phyloP scores from a whole-genome alignment of 2,329 filamentous ascomycete genomes.

The Colletotrichum sp. region DNA sequence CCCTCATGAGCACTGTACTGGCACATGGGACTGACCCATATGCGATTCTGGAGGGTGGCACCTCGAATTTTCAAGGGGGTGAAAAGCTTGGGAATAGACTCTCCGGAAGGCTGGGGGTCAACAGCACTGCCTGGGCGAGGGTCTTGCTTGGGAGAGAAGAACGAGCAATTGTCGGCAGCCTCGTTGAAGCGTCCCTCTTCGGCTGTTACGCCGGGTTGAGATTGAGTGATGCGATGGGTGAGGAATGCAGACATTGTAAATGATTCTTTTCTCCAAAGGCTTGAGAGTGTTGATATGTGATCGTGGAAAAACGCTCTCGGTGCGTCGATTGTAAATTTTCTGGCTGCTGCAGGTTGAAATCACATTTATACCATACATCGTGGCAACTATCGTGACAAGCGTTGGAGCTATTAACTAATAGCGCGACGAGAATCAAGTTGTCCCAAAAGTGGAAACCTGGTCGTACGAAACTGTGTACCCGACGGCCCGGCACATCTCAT shows the following conservation, averaged over 20 bases:
- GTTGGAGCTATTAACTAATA: background rate
- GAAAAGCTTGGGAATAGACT: slow-evolving; percentile 56
- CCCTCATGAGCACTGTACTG: slow-evolving; percentile 53
- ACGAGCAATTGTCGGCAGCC: slow-evolving; percentile 32
- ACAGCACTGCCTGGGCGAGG: slow-evolving; percentile 48
- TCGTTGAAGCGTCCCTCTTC: background rate
- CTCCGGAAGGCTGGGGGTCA: slow-evolving; percentile 38
- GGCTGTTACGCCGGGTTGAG: background rate
- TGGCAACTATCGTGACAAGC: background rate
- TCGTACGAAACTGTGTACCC: background rate
- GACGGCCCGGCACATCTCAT: background rate
- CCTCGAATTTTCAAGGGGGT: slow-evolving; percentile 50
- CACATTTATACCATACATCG: background rate
- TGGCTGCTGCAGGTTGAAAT: background rate
- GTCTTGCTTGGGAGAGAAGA: slow-evolving; percentile 52
- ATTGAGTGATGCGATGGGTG: background rate
- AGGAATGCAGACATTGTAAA: background rate
- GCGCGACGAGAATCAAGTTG: background rate
- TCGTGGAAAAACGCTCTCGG: background rate
- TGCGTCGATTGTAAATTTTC: background rate
- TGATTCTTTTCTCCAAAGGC: background rate
- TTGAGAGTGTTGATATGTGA: background rate
- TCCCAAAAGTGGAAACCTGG: background rate
- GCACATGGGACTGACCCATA: slow-evolving; percentile 52
- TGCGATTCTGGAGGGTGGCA: slow-evolving; percentile 48